Base-by-base conservation (phyloP, 208 protist species). In the Wallacemonas collosoma region DNA sequence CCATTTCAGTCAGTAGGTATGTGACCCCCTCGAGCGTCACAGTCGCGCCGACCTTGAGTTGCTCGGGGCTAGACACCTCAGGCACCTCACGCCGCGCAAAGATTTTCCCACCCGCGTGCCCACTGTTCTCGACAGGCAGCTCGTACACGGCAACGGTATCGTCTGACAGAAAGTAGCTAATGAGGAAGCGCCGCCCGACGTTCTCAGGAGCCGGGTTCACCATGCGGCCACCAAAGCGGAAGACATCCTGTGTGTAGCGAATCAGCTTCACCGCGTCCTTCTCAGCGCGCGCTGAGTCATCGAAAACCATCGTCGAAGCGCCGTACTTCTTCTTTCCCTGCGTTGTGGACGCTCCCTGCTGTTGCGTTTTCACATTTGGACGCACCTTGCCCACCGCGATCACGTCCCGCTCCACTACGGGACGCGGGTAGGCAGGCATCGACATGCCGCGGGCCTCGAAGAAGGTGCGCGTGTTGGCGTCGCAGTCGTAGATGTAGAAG, bases 101-200 rank as follows among this genome's bases (percentile, higher is more conserved):
- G 76, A 90, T 91, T 71, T 88, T 93, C 39, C 98, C 98, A 51
- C 98, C 97, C 9, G 88, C 79, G 69, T 98, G 93, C 26, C 98
- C 98, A 73, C 82, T 95, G 82, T 99, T 99, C 47, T 83, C 67
- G 36, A 95, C 74, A 17, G 76, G 66, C 44, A 95, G 55, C 83
- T 99, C 98, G 71, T 86, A 89, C 8, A 99, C 82, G 17, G 91
- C 89, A 14, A 99, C 86, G 41, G 98, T 98, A 78, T 98, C 96
- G 73, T 99, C 98, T 11, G 93, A 89, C 2, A 98, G 90, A 78
- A 98, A 98, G 81, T 95, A 98, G 75, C 89, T 89, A 35, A 98
- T 68, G 44, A 98, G 77, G 71, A 98, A 98, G 17, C 60, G 51
- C 47, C 96, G 75, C 35, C 83, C 88, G 38, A 73, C 77, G 79